These are phyloP conservation scores for Starmera dryadoides DNA, from an alignment of 805 yeast species.

Conservation along the genomic window DNA sequence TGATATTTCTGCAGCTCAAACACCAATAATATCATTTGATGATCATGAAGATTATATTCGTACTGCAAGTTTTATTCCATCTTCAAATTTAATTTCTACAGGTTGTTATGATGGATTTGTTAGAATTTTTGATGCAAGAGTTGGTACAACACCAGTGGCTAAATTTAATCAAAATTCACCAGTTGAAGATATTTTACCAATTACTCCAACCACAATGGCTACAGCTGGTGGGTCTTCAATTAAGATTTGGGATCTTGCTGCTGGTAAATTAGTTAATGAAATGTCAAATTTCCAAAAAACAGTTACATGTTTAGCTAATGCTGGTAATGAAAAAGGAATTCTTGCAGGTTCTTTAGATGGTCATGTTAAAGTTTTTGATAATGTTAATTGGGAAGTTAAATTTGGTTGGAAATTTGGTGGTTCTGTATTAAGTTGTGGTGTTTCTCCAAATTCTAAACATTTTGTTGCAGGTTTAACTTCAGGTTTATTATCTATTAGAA, in stretches of 20 bases:
- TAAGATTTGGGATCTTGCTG: conserved; percentile 86
- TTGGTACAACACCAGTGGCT: conserved; percentile 46
- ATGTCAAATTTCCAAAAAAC: conserved; percentile 88
- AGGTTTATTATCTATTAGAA: conserved; percentile 83
- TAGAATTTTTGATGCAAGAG: conserved; percentile 78
- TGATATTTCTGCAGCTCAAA: conserved; percentile 72
- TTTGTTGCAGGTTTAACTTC: conserved; percentile 88
- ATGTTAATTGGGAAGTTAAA: conserved; percentile 75
- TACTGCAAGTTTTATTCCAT: conserved; percentile 71
- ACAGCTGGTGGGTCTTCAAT: conserved; percentile 79
- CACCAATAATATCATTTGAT: conserved; percentile 63
- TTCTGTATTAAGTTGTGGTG: conserved; percentile 84
- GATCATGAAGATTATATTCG: conserved; percentile 87
- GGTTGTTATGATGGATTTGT: conserved; percentile 92
- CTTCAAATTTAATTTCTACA: conserved; percentile 75
- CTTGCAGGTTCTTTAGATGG: conserved; percentile 96
- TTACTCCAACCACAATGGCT: conserved; percentile 62
- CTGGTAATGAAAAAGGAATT: conserved; percentile 64
- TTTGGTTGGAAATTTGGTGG: conserved; percentile 98
- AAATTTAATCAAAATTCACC: conserved; percentile 71
- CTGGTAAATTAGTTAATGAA: conserved; percentile 64
- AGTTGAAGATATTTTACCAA: conserved; percentile 75
- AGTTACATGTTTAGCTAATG: conserved; percentile 73
- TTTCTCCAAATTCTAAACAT: conserved; percentile 82
- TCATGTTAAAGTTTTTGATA: conserved; percentile 91